Evolutionary conservation across 2,329 filamentous ascomycete species (phyloP), one percentile per base, ranked within the genome.

Genomic region (Fusarium robinianum): DNA sequence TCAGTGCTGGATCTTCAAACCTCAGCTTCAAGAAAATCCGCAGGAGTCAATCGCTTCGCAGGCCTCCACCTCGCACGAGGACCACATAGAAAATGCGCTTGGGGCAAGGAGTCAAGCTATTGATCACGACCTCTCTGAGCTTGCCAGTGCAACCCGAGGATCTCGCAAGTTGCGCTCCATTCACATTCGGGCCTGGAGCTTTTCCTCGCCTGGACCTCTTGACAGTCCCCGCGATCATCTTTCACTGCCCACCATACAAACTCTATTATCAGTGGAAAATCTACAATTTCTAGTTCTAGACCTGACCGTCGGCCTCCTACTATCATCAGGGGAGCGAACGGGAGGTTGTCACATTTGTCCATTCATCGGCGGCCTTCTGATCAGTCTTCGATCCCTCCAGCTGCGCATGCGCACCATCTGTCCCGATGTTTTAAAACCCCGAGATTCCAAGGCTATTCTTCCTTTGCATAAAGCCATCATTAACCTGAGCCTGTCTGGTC

Each of bases 391-490:
- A 35, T 44, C 22, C 26, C 49, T 60, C 38, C 50, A 51, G 30
- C 15, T 57, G 22, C 43, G 52, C 14, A 46, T 50, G 43, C 46
- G 37, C 36, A 53, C 5, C 33, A 51, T 60, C 23, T 60, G 55
- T 18, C 54, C 44, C 3, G 43, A 53, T 18, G 49, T 32, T 15
- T 31, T 59, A 12, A 52, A 49, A n/a, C 54, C 51, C 5, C 39
- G 5, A 26, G 27, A 49, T 25, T 6, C 31, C 8, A 33, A 18
- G 16, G 24, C 29, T 3, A 46, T 2, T 15, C 36, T 59, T 9
- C 24, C 19, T 12, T 36, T 56, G 34, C 37, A 18, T 22, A 27
- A 23, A 12, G 24, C 48, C 11, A 31, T 53, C 12, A 14, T 59
- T 6, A 55, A 57, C 22, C 23, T 55, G 41, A 55, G 51, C 23